These are phyloP conservation scores for Nemania sp. DNA, from an alignment of 2,329 filamentous ascomycete genomes.

Conservation along the genomic window DNA sequence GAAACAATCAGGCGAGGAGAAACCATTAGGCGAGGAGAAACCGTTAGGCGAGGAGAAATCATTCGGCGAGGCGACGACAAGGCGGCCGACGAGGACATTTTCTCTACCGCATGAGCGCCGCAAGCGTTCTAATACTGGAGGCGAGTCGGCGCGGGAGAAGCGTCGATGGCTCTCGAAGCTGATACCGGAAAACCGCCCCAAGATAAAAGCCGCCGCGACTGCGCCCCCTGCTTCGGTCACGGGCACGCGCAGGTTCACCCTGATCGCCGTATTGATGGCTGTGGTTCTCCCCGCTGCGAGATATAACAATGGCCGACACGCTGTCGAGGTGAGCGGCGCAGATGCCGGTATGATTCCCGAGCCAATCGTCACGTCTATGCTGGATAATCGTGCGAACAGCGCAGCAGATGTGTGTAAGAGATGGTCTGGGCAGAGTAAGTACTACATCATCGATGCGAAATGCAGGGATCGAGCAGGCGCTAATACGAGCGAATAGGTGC, in stretches of 20 bases:
- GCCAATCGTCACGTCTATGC: conserved; percentile 29
- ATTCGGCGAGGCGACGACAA: conserved; percentile 40
- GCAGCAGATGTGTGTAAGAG: conserved; percentile 64
- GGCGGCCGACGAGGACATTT: conserved; percentile 35
- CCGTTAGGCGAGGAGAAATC: conserved; percentile 43
- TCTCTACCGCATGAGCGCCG: conserved; percentile 37
- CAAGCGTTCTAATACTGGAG: conserved; percentile 34
- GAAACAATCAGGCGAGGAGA: conserved; percentile 41
- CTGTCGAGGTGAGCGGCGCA: conserved; percentile 48
- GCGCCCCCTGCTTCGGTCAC: conserved; percentile 48
- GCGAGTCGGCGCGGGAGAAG: conserved; percentile 27
- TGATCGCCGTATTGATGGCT: conserved; percentile 56
- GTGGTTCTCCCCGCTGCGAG: conserved; percentile 54
- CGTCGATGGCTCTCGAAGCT: conserved; percentile 51
- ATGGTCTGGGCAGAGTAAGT: conserved; percentile 67
- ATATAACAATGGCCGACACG: conserved; percentile 48
- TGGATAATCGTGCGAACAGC: conserved; percentile 50
- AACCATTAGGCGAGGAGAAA: too few relatives aligned
- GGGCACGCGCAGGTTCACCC: conserved; percentile 50
- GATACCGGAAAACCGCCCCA: conserved; percentile 46
- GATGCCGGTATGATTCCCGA: conserved; percentile 52
- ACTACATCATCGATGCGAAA: not conserved
- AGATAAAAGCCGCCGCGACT: conserved; percentile 50
- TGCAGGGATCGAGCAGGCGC: not conserved
- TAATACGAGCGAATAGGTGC: conserved; percentile 51